Evolutionary conservation across 352 stramenopile species (phyloP).

Genomic region (Pythium dissotocum): DNA sequence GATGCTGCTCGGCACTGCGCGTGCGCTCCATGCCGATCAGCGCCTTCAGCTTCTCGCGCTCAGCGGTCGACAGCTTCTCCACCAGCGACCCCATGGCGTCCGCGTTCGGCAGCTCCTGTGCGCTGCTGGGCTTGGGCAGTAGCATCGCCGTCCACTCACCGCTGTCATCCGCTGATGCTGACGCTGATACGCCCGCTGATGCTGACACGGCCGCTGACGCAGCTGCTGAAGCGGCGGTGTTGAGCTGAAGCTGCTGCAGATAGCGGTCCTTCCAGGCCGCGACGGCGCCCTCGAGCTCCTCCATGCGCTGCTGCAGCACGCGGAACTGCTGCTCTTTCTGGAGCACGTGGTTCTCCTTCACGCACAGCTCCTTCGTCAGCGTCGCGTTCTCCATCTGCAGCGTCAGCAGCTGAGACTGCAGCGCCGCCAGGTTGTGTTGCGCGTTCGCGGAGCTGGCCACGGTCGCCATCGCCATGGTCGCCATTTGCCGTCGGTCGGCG

Average conservation of each 20-base stretch:
- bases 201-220: neutral
- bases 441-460: conserved; percentile 27
- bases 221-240: no score
- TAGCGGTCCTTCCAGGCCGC: conserved; percentile 71
- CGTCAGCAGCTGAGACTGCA: conserved; percentile 60
- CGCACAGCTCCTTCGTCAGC: conserved; percentile 57
- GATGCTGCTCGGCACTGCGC: conserved; percentile 7
- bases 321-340: conserved; percentile 76
- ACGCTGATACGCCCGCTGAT: neutral
- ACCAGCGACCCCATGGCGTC: conserved; percentile 37
- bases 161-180: neutral
- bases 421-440: conserved; percentile 65
- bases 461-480: conserved; percentile 9
- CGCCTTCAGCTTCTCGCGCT: conserved; percentile 53
- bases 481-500: neutral
- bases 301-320: conserved; percentile 69
- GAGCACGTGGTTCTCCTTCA: conserved; percentile 80
- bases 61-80: conserved; percentile 48
- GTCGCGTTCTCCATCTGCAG: conserved; percentile 62
- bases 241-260: conserved; percentile 45
- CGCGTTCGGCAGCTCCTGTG: conserved; percentile 17
- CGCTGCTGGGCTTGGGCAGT: conserved; percentile 14
- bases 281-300: conserved; percentile 56
- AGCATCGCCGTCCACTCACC: conserved; percentile 11
- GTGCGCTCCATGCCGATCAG: conserved; percentile 41